Percentiles rank a stretch among this genome's conserved stretches.
phyloP scores from a whole-genome alignment of 805 yeast species.

The Candida endomychidarum region DNA sequence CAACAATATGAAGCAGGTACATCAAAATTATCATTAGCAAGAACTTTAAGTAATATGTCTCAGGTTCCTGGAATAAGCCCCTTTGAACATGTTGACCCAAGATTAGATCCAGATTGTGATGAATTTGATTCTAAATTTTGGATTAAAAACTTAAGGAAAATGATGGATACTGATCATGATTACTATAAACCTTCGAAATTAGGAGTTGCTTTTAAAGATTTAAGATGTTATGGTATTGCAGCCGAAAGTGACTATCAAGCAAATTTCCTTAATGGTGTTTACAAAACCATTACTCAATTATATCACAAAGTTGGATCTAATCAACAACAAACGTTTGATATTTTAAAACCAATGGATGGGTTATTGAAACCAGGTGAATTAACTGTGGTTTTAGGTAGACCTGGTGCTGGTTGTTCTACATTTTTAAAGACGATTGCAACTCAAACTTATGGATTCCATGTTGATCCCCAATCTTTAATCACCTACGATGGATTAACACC shows the following conservation, averaged over 20 bases:
- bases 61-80: constrained; percentile 51
- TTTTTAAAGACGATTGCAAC: constrained; percentile 39
- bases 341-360: constrained; percentile 27
- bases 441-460: constrained; percentile 38
- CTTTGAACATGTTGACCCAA: constrained; percentile 24
- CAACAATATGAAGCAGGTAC: not conserved
- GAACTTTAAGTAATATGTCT: constrained; percentile 48
- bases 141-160: constrained; percentile 62
- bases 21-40: constrained; percentile 12
- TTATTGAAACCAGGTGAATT: constrained; percentile 37
- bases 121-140: constrained; percentile 60
- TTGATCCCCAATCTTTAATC: constrained; percentile 31
- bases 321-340: constrained; percentile 11
- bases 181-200: constrained; percentile 61
- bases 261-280: constrained; percentile 48
- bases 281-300: constrained; percentile 23
- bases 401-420: constrained; percentile 44
- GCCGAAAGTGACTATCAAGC: constrained; percentile 67
- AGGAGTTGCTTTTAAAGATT: constrained; percentile 58
- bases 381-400: constrained; percentile 43
- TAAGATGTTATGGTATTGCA: constrained; percentile 65
- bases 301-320: constrained; percentile 21
- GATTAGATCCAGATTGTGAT: constrained; percentile 58
- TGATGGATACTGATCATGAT: constrained; percentile 55
- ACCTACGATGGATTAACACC: constrained; percentile 36